Evolutionary conservation across 2,329 filamentous ascomycete genomes (phyloP).

Genomic region (Fusarium haematococcum): DNA sequence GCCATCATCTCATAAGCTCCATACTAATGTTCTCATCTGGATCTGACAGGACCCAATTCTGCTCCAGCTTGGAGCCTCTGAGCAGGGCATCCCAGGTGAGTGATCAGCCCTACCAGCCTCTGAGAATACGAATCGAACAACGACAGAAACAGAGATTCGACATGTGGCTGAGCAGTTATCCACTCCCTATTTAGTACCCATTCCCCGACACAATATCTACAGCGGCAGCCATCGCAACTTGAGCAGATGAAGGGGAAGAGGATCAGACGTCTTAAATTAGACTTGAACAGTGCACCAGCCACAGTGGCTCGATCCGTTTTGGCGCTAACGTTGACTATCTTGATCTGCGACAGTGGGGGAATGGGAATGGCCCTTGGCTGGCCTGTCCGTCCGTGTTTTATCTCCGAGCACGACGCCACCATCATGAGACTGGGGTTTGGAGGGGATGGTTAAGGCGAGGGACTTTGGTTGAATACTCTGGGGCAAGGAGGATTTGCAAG

Average conservation of each 20-base stretch:
- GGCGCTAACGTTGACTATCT: slow-evolving; percentile 10
- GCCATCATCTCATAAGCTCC: background rate
- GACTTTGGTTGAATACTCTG: background rate
- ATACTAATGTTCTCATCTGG: background rate
- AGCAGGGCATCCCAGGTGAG: background rate
- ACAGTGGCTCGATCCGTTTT: slow-evolving; percentile 26
- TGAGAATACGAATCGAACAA: background rate
- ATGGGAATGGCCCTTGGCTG: background rate
- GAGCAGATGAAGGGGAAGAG: background rate
- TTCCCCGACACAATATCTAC: background rate
- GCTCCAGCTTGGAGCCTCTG: background rate
- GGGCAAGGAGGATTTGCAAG: background rate
- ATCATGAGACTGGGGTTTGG: slow-evolving; percentile 8
- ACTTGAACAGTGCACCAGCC: slow-evolving; percentile 15
- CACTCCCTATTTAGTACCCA: background rate
- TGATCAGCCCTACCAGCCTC: background rate
- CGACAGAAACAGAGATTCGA: background rate
- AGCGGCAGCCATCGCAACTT: background rate
- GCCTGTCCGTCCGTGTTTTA: slow-evolving; percentile 6
- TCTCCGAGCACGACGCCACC: slow-evolving; percentile 20
- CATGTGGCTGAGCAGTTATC: background rate
- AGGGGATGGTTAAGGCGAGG: background rate
- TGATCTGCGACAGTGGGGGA: slow-evolving; percentile 28
- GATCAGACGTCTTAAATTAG: background rate
- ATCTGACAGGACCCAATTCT: background rate